phyloP scores from a whole-genome alignment of 345 rosid species.

The Geranium rotundifolium region DNA sequence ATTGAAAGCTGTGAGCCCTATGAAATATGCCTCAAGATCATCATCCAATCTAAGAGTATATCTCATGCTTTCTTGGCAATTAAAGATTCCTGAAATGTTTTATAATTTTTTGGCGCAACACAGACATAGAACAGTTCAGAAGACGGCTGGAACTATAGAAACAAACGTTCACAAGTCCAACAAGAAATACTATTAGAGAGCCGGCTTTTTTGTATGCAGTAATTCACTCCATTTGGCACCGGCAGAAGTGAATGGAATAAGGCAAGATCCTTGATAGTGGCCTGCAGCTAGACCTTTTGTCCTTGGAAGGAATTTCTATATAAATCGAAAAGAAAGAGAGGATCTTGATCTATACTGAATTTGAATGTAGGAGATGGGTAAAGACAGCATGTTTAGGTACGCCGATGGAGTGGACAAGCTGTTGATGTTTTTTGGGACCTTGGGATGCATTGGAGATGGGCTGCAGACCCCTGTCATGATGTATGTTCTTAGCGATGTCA shows the following conservation, averaged over 20 bases:
- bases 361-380: constrained; percentile 14
- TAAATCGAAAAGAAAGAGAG: constrained; percentile 3
- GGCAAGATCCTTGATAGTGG: not conserved
- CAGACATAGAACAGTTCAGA: not conserved
- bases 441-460: constrained; percentile 71
- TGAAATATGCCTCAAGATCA: not conserved
- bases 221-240: constrained; percentile 8
- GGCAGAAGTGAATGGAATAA: not conserved
- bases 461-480: constrained; percentile 43
- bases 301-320: not conserved
- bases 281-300: not conserved
- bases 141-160: constrained; percentile 12
- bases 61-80: not conserved
- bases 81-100: not conserved
- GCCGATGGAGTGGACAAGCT: constrained; percentile 46
- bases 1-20: too few relatives aligned
- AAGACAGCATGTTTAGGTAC: constrained; percentile 42
- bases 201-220: constrained; percentile 22
- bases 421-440: constrained; percentile 45
- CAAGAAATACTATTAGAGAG: constrained; percentile 9
- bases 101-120: not conserved
- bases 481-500: constrained; percentile 48
- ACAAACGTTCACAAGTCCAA: constrained; percentile 10
- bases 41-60: not conserved
- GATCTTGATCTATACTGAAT: constrained; percentile 1